Evolutionary conservation across 148 eudicot genomes (phyloP), one percentile per base, ranked within the genome.

Genomic region (Linanthus parryae): DNA sequence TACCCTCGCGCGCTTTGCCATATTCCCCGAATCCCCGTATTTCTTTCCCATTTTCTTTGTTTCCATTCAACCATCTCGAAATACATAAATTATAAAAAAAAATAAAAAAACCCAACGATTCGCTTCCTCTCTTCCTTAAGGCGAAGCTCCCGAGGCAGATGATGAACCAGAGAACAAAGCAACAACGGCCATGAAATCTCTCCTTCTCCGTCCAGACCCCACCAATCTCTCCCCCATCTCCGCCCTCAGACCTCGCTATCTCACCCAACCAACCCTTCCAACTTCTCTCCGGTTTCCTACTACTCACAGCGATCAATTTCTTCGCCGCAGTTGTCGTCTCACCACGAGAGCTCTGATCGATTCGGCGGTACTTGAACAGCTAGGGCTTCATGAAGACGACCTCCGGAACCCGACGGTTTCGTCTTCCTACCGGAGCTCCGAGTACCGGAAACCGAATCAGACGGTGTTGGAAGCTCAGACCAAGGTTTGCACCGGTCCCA

Each of bases 401-500:
- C 35, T 61, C 31, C 76, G 75, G 21, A 89, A 83, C 37, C 94
- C 94, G 34, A 59, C 79, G 25, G n/a, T 81, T 0, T 87, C 96
- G 26, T 69, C 87, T 18, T 56, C 78, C 20, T 91, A 76, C 36
- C 84, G 95, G 64, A 79, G 55, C 20, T 62, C 74, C 24, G 60
- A 56, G 16, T 51, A 66, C 23, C 63, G 67, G 10, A 70, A 45
- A 51, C 94, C 98, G 8, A 91, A 91, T 71, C 90, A 65, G 68
- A 87, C 85, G 17, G 90, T 91, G 27, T 55, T 87, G 7, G 98
- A 91, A 41, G 98, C 98, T 49, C 98, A 91, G 43, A 72, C 81
- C 33, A 79, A 78, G 79, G 89, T 91, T 31, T 91, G 98, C 56
- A 91, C 98, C 4, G 98, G 96, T 1, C 98, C 98, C 3, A 91